phyloP scores from a whole-genome alignment of 108 stramenopile genomes.

The Fragilariopsis cylindrus region DNA sequence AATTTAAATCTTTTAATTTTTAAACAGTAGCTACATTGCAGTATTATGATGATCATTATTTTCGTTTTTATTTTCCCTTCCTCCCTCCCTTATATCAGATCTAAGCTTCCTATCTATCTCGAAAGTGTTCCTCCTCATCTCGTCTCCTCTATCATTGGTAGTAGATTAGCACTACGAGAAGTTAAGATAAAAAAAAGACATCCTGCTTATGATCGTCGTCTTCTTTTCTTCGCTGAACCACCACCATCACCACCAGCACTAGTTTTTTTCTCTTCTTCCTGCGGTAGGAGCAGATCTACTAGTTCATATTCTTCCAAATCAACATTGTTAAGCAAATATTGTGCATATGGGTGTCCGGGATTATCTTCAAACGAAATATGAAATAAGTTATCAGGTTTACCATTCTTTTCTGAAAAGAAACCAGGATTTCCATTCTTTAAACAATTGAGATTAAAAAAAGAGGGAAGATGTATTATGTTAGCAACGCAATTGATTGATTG shows the following conservation, averaged over 20 bases:
- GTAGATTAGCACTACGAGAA: no score
- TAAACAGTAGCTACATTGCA: no score
- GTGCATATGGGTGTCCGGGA: conserved; percentile 44
- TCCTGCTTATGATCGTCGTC: not conserved
- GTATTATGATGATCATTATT: no score
- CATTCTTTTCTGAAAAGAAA: conserved; percentile 65
- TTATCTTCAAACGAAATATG: conserved; percentile 79
- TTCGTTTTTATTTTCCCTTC: no score
- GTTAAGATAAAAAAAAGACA: no score
- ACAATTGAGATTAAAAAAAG: not conserved
- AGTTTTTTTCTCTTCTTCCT: not conserved
- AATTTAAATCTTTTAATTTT: no score
- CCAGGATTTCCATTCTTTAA: conserved; percentile 67
- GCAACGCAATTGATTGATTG: not conserved
- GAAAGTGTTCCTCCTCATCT: no score
- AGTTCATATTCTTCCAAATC: conserved; percentile 85
- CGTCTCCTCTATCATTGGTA: no score
- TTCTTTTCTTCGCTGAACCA: not conserved
- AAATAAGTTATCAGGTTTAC: conserved; percentile 69
- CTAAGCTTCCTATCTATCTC: no score
- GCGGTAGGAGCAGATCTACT: conserved; percentile 45
- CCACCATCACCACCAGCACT: not conserved
- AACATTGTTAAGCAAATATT: conserved; percentile 42
- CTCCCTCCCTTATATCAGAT: no score
- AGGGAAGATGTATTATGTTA: not conserved